Percentiles rank a stretch among this genome's conserved stretches.
Conservation (phyloP, 345 rosid species). For the Aurinia saxatilis region DNA sequence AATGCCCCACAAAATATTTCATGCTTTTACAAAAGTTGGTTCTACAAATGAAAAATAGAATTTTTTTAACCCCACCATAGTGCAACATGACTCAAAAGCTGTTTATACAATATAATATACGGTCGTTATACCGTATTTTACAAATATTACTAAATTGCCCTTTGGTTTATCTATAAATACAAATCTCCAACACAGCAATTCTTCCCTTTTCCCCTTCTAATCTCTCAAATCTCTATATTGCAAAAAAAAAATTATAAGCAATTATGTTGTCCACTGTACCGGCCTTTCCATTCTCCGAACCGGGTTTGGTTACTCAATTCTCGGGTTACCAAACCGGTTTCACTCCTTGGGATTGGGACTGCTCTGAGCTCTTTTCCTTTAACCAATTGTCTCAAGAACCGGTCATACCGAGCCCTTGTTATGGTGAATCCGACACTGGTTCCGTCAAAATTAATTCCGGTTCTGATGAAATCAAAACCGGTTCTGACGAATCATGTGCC, state of each 20-base stretch:
- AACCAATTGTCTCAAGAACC: conserved; percentile 31
- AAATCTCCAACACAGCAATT: conserved; percentile 49
- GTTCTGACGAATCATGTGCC: conserved; percentile 21
- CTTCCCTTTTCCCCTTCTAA: conserved; percentile 86
- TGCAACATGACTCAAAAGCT: conserved; percentile 54
- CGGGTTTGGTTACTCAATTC: conserved; percentile 35
- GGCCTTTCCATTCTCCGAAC: conserved; percentile 31
- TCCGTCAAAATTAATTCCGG: conserved; percentile 16
- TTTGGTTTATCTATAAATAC: conserved; percentile 47
- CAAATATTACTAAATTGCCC: conserved; percentile 27
- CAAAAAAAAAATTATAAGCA: not conserved
- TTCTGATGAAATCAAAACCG: conserved; percentile 16
- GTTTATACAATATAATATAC: conserved; percentile 13
- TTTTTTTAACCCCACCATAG: conserved; percentile 33
- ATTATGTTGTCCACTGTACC: conserved; percentile 54
- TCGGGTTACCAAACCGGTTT: conserved; percentile 40
- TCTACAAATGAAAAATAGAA: not conserved
- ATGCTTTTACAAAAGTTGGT: conserved; percentile 23
- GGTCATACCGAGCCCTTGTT: conserved; percentile 21
- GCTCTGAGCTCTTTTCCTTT: conserved; percentile 30
- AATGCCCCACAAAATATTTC: conserved; percentile 25
- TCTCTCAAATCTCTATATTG: conserved; percentile 31
- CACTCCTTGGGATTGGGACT: conserved; percentile 51
- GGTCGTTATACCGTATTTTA: conserved; percentile 10
- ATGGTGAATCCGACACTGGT: conserved; percentile 23